These are phyloP conservation scores for Pistacia vera DNA, from an alignment of 345 rosid species.

Conservation along the genomic window DNA sequence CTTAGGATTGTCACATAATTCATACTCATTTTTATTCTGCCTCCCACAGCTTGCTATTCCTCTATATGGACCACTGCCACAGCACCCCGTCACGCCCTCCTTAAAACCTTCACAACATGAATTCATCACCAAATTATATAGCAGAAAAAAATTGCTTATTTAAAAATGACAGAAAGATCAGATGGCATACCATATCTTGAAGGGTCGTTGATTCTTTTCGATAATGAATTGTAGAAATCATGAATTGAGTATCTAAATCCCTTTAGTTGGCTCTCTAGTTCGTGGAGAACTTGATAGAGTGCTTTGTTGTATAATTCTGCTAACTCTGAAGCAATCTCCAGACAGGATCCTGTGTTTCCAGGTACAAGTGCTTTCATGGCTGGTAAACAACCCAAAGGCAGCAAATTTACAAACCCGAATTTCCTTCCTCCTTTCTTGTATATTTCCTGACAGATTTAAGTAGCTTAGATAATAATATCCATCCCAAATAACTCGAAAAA, in stretches of 20 bases:
- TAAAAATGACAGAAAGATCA: background rate
- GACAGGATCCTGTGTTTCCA: slow-evolving; percentile 12
- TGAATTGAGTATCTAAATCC: slow-evolving; percentile 31
- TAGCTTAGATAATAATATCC: too few species aligned
- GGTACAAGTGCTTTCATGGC: background rate
- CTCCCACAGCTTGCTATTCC: slow-evolving; percentile 9
- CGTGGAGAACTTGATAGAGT: slow-evolving; percentile 12
- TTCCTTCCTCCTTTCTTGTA: slow-evolving; percentile 33
- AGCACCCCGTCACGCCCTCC: slow-evolving; percentile 30
- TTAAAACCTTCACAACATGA: slow-evolving; percentile 34
- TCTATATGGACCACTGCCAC: slow-evolving; percentile 27
- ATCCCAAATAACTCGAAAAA: too few species aligned
- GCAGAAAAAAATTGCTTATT: too few species aligned
- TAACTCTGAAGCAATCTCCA: background rate
- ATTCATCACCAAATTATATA: too few species aligned
- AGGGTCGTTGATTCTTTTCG: slow-evolving; percentile 15
- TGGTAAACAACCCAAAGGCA: slow-evolving; percentile 37
- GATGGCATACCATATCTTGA: slow-evolving; percentile 16
- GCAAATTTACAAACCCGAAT: slow-evolving; percentile 25
- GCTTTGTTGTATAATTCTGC: slow-evolving; percentile 27
- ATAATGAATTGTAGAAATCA: slow-evolving; percentile 18
- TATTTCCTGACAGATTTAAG: background rate
- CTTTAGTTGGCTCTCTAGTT: slow-evolving; percentile 16
- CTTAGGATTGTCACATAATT: slow-evolving; percentile 7
- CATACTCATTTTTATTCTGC: background rate